phyloP scores from a whole-genome alignment of 2,329 filamentous ascomycete genomes.

The Ophiostoma sp. region DNA sequence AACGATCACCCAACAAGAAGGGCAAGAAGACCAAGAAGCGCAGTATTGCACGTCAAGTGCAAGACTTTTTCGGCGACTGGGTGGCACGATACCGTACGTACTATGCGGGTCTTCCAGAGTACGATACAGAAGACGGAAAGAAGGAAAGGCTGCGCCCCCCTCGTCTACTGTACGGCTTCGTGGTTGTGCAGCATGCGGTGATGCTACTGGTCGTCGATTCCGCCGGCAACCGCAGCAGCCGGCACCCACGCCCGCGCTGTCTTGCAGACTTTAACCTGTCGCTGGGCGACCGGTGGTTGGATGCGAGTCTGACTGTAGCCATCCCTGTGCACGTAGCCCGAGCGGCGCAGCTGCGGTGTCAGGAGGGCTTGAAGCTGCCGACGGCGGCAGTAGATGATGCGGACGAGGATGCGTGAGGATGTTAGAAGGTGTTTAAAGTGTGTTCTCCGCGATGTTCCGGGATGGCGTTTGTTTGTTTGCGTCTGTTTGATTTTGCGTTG shows the following conservation, averaged over 20 bases:
- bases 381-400: neutral
- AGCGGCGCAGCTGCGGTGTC: slow-evolving; percentile 31
- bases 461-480: neutral
- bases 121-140: neutral
- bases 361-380: slow-evolving; percentile 26
- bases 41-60: slow-evolving; percentile 27
- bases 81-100: slow-evolving; percentile 28
- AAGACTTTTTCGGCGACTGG: slow-evolving; percentile 29
- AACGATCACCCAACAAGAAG: neutral
- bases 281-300: slow-evolving; percentile 39
- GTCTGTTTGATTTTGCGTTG: neutral
- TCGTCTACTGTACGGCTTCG: slow-evolving; percentile 43
- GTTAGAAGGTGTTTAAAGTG: neutral
- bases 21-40: slow-evolving; percentile 15
- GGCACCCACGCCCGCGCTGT: slow-evolving; percentile 35
- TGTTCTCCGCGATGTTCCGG: neutral
- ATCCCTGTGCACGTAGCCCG: slow-evolving; percentile 40
- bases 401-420: slow-evolving; percentile 28
- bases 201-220: slow-evolving; percentile 48
- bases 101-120: slow-evolving; percentile 28
- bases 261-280: slow-evolving; percentile 39
- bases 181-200: slow-evolving; percentile 53
- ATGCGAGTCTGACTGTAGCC: slow-evolving; percentile 40
- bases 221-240: slow-evolving; percentile 16
- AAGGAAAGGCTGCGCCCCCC: slow-evolving; percentile 29